Conservation (phyloP, 139 green algal species). For the Pleodorina starrii region DNA sequence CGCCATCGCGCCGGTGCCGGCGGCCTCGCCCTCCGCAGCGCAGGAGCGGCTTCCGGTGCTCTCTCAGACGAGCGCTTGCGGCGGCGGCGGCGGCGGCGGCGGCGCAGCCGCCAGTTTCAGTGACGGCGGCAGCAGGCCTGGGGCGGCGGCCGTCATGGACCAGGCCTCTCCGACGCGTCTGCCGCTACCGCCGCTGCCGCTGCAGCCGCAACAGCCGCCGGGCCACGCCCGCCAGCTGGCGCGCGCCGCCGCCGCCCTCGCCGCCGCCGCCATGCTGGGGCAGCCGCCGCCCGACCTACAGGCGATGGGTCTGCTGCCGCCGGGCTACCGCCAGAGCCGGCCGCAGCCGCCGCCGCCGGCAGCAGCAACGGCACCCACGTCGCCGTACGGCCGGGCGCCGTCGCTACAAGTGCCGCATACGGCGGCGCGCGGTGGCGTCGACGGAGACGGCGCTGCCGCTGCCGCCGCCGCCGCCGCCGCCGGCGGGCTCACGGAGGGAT, state of each 20-base stretch:
- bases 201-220: not conserved
- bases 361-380: not conserved
- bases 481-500: not conserved
- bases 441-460: no score
- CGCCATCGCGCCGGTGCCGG: not conserved
- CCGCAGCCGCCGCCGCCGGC: not conserved
- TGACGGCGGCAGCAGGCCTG: not conserved
- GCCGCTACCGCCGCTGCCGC: not conserved
- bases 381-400: no score
- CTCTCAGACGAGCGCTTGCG: not conserved
- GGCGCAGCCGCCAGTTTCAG: not conserved
- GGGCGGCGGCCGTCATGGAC: not conserved
- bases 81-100: not conserved
- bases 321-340: no score
- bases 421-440: no score
- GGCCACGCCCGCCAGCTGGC: not conserved
- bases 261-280: slow-evolving; percentile 7
- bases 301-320: slow-evolving; percentile 6
- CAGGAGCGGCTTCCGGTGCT: not conserved
- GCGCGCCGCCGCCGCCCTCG: slow-evolving; percentile 1
- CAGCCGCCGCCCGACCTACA: slow-evolving; percentile 24
- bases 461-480: not conserved
- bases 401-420: no score
- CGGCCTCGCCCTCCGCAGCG: not conserved
- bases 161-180: not conserved